Conservation (phyloP, 495 filamentous ascomycete species). For the Apodospora peruviana region DNA sequence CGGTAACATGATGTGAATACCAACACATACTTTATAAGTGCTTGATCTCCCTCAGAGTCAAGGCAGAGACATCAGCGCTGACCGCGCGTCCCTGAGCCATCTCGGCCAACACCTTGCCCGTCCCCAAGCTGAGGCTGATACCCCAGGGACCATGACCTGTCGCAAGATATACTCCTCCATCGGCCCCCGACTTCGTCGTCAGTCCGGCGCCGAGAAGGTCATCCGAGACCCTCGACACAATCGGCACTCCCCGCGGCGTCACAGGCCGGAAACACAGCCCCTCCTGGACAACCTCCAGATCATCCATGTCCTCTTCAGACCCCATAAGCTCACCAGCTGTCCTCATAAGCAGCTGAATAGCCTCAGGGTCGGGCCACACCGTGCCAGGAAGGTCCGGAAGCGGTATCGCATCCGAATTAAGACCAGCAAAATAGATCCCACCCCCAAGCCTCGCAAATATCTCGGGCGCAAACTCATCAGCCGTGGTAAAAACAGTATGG, state of each 20-base stretch:
- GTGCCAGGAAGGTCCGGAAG: constrained; percentile 53
- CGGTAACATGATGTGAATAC: background rate
- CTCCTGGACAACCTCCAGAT: constrained; percentile 58
- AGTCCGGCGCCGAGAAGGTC: constrained; percentile 42
- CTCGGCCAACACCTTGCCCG: constrained; percentile 60
- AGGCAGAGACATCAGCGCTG: constrained; percentile 41
- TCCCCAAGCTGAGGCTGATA: constrained; percentile 56
- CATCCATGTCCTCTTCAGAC: constrained; percentile 27
- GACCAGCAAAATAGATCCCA: constrained; percentile 68
- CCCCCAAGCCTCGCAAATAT: constrained; percentile 61
- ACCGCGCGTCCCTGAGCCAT: constrained; percentile 49
- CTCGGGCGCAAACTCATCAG: constrained; percentile 59
- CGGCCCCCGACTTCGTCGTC: constrained; percentile 33
- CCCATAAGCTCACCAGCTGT: constrained; percentile 55
- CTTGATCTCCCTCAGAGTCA: constrained; percentile 8
- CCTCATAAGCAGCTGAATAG: constrained; percentile 47
- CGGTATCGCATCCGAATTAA: constrained; percentile 55
- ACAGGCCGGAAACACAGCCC: constrained; percentile 71
- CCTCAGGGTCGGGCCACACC: constrained; percentile 32
- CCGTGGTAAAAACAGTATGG: constrained; percentile 66
- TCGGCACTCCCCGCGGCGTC: constrained; percentile 54
- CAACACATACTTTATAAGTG: background rate
- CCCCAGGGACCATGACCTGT: constrained; percentile 74
- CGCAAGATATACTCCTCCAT: constrained; percentile 65
- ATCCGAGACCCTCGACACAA: constrained; percentile 52